Base-by-base conservation (phyloP, 1,284 basidiomycete species). In the Microbotryum saponariae region DNA sequence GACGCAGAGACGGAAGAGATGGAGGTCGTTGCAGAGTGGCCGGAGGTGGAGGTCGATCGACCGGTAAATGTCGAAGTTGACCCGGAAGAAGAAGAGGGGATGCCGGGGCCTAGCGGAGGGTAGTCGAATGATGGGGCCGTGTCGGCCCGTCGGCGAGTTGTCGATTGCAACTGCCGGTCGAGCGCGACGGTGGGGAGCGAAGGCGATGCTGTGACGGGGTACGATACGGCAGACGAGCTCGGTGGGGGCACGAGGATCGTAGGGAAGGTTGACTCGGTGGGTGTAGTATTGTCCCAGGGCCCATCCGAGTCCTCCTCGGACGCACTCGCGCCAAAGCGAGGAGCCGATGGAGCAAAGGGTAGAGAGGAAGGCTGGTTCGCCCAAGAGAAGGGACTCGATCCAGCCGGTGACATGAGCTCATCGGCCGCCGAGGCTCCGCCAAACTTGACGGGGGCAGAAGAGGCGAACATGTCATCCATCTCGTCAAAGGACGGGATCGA, bases 401-500 rank as follows among this genome's bases (percentile, higher is more conserved):
- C 27, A 3, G 62, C 48, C 16, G 64, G 62, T 3, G 62, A 58
- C 58, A 63, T 63, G 27, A 68, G 45, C 20, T 63, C 64, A 2
- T 58, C 58, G 6, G 60, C 58, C 0, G 54, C 56, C 12, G 42
- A 60, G 47, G 6, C 46, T 49, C 6, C 50, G 29, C 9, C 54
- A 53, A 37, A 51, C 44, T 8, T 33, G n/a, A 12, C 18, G 7
- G 23, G 25, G 21, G 46, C 6, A 21, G 5, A 18, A 23, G 46
- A 31, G 16, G 14, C 29, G 8, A 54, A 54, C 29, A 58, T 54
- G 23, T 67, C 63, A 25, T 67, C 61, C 49, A 58, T 42, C 9
- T 63, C 62, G 47, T 66, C 69, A 56, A 68, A 59, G 1, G 63
- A 62, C 2, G 67, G 66, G 25, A 68, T 57, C 4, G 67, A 64